These are phyloP conservation scores for Cladosporium sp. DNA, from an alignment of 2,329 filamentous ascomycete species.

Conservation along the genomic window DNA sequence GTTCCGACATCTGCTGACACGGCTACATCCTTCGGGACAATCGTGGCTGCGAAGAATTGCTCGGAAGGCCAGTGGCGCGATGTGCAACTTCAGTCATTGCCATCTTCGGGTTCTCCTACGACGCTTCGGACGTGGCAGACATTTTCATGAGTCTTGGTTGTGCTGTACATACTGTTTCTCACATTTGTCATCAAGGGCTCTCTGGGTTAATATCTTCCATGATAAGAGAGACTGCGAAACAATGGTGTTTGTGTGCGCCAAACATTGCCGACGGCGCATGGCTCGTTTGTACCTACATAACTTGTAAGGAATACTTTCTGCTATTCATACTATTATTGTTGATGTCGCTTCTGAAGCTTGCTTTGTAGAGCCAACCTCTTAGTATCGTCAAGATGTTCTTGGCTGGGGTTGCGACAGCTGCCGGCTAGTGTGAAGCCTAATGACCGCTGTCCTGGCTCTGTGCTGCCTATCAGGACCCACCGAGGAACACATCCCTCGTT, in stretches of 20 bases:
- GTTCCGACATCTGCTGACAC: neutral
- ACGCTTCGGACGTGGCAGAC: neutral
- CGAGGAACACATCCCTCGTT: too few species aligned
- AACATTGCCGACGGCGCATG: neutral
- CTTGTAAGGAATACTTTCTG: neutral
- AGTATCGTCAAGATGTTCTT: too few species aligned
- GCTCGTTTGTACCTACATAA: constrained; percentile 1
- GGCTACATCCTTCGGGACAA: too few species aligned
- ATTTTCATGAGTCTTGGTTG: neutral
- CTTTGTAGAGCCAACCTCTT: too few species aligned
- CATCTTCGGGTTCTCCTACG: neutral
- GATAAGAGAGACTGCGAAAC: neutral
- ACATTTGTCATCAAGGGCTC: neutral
- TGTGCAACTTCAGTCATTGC: neutral
- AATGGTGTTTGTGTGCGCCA: neutral
- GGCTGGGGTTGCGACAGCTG: too few species aligned
- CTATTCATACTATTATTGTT: neutral
- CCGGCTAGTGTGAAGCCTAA: too few species aligned
- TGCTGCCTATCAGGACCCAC: too few species aligned
- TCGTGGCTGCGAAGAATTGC: too few species aligned
- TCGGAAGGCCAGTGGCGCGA: neutral
- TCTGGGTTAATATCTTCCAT: neutral
- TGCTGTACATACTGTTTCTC: neutral
- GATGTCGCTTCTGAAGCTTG: too few species aligned
- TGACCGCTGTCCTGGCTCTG: too few species aligned